Evolutionary conservation across 169 alveolate species (phyloP), one percentile per base, ranked within the genome.

Genomic region (Toxoplasma gondii): DNA sequence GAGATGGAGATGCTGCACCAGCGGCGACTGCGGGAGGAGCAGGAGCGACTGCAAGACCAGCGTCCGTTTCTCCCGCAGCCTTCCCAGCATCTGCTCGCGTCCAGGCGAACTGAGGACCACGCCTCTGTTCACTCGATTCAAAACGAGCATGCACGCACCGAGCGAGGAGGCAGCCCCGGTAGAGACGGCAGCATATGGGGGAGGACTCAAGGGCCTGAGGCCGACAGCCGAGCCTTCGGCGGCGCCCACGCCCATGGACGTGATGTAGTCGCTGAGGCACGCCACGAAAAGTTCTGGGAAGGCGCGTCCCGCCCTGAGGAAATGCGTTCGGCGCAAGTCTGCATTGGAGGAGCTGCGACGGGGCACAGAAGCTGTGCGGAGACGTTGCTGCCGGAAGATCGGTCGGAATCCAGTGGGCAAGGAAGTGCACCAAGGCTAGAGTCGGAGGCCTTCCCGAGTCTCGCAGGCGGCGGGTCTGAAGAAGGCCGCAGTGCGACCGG

Each of bases 11-110:
- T 36, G 64, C 64, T 81, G 88, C 88, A 81, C 12, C 88, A 81
- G 88, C 64, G 88, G 38, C 64, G 88, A 17, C 27, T 81, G 5
- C 53, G 88, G 49, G 53, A 81, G 64, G 53, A 81, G 88, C 64
- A 81, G 88, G 53, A 39, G 58, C 10, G 88, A n/a, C 34, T 9
- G 31, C 58, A 36, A 31, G 34, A 81, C 54, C 64, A 81, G 88
- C 64, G 16, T 17, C 10, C 54, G 38, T 22, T 22, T 29, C 44
- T 39, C 38, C 44, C 31, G 88, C 24, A 5, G 22, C 31, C 7
- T 4, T 81, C 54, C 58, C 10, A 10, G 88, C 45, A 22, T 44
- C 88, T 81, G 88, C 45, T 34, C 88, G 10, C 88, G 88, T 34
- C 88, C 19, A n/a, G 64, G 5, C 16, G 41, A 81, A 31, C 45